Base-by-base conservation (phyloP, 2,329 filamentous ascomycete species). In the Xylariaceae sp. region DNA sequence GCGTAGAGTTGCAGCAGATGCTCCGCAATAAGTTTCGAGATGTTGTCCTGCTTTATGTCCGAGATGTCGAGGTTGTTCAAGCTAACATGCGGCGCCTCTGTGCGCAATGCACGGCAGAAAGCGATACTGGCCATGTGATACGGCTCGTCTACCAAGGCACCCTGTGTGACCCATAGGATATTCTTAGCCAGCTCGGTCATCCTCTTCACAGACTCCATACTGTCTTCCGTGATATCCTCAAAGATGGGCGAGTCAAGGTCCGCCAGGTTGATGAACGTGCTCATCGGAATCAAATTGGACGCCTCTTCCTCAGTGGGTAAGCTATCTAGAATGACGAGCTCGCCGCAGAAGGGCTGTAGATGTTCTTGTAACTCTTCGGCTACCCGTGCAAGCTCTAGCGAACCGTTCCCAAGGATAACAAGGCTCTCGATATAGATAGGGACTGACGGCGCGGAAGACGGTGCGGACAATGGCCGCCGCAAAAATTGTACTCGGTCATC, bases 151-250 rank as follows among this genome's bases (percentile, higher is more conserved):
- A 57, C 72, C 24, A 77, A 73, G 1, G 75, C 76, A 3, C 74
- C 75, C 0, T 67, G 65, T 0, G 77, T 77, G 15, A 81, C 55
- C 79, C 81, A 84, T 1, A 83, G 40, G 1, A 83, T 59, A 2
- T 73, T 70, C 13, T 68, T 70, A 1, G 74, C 67, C 1, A 45
- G 47, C 4, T 64, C 53, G 30, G 60, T 59, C 9, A 67, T 18
- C 20, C 49, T 24, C 42, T 65, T 60, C 32, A 65, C 10, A 20
- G 50, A 49, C 20, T 58, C 46, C 52, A 65, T 50, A 1, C 55
- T 60, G 4, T 44, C 46, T 7, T 32, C 29, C 3, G 44, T 52
- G 6, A 59, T 45, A 9, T 27, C 20, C 23, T 56, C 24, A 45
- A 62, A 62, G 6, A 61, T 50, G 3, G 59, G 54, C 0, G 18